These are phyloP conservation scores for Chlorella sorokiniana DNA, from an alignment of 139 green algal species.

Conservation along the genomic window DNA sequence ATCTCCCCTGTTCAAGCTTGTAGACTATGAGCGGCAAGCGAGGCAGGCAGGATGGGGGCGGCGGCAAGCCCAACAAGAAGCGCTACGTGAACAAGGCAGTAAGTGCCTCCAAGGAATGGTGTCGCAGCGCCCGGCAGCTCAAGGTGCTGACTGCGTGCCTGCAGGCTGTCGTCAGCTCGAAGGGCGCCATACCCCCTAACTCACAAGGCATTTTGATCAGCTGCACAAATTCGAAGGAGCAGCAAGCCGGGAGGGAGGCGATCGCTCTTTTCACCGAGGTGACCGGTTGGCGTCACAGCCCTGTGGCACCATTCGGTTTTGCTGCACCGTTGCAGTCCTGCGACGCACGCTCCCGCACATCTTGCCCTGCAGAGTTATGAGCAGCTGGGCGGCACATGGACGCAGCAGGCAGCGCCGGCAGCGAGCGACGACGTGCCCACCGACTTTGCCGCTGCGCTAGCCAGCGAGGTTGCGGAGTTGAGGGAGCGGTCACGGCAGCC, in stretches of 20 bases:
- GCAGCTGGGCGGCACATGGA: constrained; percentile 26
- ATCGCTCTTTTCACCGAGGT: constrained; percentile 47
- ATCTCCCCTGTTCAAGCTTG: not conserved
- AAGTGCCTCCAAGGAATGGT: not conserved
- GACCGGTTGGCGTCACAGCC: not conserved
- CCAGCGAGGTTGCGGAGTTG: constrained; percentile 53
- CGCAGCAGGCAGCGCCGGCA: not conserved
- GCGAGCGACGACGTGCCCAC: not conserved
- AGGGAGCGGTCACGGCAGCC: constrained; percentile 23
- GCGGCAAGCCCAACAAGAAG: constrained; percentile 4
- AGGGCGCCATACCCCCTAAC: constrained; percentile 32
- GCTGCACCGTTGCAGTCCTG: not conserved
- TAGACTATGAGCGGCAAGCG: constrained; percentile 10
- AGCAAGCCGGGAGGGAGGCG: constrained; percentile 44
- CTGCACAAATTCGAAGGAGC: constrained; percentile 46
- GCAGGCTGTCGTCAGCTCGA: not conserved
- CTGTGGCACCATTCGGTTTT: not conserved
- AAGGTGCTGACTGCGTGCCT: not conserved
- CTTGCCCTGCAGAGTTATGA: constrained; percentile 46
- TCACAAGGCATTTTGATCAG: constrained; percentile 50
- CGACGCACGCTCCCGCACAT: not conserved
- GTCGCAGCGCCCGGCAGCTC: not conserved
- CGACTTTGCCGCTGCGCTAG: constrained; percentile 49
- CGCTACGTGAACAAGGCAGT: not conserved
- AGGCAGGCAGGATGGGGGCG: not conserved